Base-by-base conservation (phyloP, 495 filamentous ascomycete genomes). In the Physcia stellaris region DNA sequence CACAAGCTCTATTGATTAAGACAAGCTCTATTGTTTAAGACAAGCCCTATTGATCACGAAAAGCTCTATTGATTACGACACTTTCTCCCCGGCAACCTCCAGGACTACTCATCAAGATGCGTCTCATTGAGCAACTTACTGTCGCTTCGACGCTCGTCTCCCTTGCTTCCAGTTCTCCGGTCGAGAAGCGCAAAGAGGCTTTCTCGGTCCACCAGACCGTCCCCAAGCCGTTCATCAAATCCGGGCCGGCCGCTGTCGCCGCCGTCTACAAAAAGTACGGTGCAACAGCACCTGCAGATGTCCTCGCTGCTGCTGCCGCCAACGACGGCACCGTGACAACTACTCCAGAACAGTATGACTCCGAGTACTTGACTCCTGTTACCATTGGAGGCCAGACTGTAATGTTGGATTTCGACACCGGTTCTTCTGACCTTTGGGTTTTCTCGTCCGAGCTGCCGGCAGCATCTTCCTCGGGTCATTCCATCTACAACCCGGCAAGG, bases 391-490 rank as follows among this genome's bases (percentile, higher is more conserved):
- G 60, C 10, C 71, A 75, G 37, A 69, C 63, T 4, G 51, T 85
- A 47, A 68, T 75, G 48, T 49, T 86, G 40, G 75, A 84, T 52
- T 68, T 85, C 48, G 82, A 87, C 52, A 84, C 82, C 28, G 82
- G 82, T 3, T 80, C 75, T 27, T 71, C 77, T 30, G 82, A 87
- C 59, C 70, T 87, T 66, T 73, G 68, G 69, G 66, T 71, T 17
- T 75, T 71, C 54, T 75, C 70, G 6, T 52, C 51, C 7, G 50
- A 67, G 32, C 60, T 71, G 11, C 52, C 66, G 10, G 6, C 57
- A 3, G 47, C 51, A 16, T 54, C 75, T 52, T 59, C 67, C 30
- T 48, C 50, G 24, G 79, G 75, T 17, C 80, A 86, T 55, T 54
- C 56, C 13, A 29, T 76, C 52, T 87, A 86, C 63, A 61, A 65